Conservation (phyloP, 306 rosid species). For the Parietaria judaica region DNA sequence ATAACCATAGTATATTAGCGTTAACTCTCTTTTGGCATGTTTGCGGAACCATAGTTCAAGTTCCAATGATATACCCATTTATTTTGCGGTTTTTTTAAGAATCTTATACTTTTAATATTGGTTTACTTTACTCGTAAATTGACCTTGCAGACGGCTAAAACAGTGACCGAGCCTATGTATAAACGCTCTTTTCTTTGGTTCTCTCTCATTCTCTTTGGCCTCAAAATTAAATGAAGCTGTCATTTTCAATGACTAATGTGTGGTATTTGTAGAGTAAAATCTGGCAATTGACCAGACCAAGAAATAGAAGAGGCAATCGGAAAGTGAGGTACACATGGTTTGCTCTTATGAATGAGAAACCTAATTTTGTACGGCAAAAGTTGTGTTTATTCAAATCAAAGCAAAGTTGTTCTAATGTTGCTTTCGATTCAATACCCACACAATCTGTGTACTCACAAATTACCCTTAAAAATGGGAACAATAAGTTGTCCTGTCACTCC, state of each 20-base stretch:
- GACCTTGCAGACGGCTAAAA: no score
- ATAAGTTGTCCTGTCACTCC: background rate
- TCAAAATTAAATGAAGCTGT: background rate
- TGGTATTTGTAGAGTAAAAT: background rate
- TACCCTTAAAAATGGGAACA: constrained; percentile 4
- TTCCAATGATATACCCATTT: no score
- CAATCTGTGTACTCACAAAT: background rate
- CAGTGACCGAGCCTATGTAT: no score
- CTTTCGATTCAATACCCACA: background rate
- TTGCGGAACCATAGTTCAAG: no score
- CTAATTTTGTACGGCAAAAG: background rate
- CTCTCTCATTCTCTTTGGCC: no score
- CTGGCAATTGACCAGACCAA: constrained; percentile 1
- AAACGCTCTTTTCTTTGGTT: no score
- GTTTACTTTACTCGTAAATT: no score
- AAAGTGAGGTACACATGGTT: background rate
- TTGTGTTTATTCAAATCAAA: background rate
- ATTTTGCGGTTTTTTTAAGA: no score
- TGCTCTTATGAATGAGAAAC: constrained; percentile 3
- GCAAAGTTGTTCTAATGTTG: constrained; percentile 10
- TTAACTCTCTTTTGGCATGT: no score
- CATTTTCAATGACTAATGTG: background rate
- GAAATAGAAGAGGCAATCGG: background rate
- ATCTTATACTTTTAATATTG: no score
- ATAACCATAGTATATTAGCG: no score